Evolutionary conservation across 495 filamentous ascomycete genomes (phyloP), one percentile per base, ranked within the genome.

Genomic region (Penicillium goetzii): DNA sequence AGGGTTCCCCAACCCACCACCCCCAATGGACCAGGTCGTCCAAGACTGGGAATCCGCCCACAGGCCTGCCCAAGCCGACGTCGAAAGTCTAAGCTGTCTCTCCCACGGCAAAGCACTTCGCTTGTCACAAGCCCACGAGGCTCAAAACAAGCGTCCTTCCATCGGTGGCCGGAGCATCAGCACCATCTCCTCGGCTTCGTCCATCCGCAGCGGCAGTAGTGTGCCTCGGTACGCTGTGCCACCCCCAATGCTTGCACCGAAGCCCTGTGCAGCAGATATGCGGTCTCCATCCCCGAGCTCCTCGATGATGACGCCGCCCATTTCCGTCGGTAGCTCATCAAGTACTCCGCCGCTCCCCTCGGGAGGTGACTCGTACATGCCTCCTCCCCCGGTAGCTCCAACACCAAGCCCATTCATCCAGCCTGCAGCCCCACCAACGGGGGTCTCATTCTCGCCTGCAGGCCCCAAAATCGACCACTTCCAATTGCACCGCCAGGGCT

Each of bases 81-180:
- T 92, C 41, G 94, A 98, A 77, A 83, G 78, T n/a, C 83, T 97
- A 61, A 78, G 74, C 58, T 84, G 82, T 63, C 83, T 98, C 49
- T 83, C 86, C 30, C 82, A 84, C 26, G 92, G 93, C 32, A 97
- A 93, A 75, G 85, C 87, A 5, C 80, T 90, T n/a, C 87, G 86
- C 38, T 76, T 82, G 63, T 80, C 88, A 3, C 86, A 89, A 83
- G 80, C 77, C 38, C 78, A 75, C 56, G 74, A 80, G 11, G 73
- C 71, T 10, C 71, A 74, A 40, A 73, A 70, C 61, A 63, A 73
- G 64, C 70, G 73, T 34, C 70, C 71, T 51, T 68, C 72, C 14
- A 50, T 73, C 19, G 60, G 69, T 21, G 64, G 62, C 28, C 68
- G 65, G 36, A 55, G 47, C 4, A 66, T 34, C 54, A 68, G 68